Conservation (phyloP, 768 basidiomycete genomes). For the Strobilomyces dryophilus region DNA sequence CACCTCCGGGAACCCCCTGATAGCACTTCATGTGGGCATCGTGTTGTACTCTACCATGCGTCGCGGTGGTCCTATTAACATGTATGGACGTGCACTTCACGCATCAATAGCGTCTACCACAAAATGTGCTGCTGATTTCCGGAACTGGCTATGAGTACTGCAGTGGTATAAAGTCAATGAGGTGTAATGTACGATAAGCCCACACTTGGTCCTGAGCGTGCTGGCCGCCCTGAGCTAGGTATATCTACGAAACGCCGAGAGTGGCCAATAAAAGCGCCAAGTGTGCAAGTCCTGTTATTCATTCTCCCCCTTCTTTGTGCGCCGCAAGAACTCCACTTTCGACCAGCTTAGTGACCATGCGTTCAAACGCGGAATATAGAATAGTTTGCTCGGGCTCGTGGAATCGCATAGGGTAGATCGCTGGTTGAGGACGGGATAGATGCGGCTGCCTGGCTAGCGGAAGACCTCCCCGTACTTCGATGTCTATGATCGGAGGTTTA, state of each 20-base stretch:
- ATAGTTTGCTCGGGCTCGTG: slow-evolving; percentile 15
- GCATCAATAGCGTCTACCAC: no score
- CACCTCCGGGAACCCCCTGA: neutral
- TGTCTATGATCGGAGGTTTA: neutral
- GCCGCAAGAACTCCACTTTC: slow-evolving; percentile 14
- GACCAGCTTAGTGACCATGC: slow-evolving; percentile 21
- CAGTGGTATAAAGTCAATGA: neutral
- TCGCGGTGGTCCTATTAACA: neutral
- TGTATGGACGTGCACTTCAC: neutral
- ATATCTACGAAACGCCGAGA: neutral
- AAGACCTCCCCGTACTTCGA: slow-evolving; percentile 13
- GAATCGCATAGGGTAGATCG: slow-evolving; percentile 6
- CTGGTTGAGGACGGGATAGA: slow-evolving; percentile 24
- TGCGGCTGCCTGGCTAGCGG: neutral
- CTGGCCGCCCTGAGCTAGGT: neutral
- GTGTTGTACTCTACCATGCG: no score
- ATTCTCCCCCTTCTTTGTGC: neutral
- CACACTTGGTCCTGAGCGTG: neutral
- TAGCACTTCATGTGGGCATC: slow-evolving; percentile 3
- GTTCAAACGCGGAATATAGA: slow-evolving; percentile 19
- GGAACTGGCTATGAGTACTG: neutral
- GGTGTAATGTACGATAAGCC: neutral
- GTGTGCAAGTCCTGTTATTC: neutral
- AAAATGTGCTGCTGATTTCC: neutral
- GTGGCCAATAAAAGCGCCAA: neutral